Evolutionary conservation across 2,329 filamentous ascomycete species (phyloP).

Genomic region (Nannizziopsis arthrosporioides): DNA sequence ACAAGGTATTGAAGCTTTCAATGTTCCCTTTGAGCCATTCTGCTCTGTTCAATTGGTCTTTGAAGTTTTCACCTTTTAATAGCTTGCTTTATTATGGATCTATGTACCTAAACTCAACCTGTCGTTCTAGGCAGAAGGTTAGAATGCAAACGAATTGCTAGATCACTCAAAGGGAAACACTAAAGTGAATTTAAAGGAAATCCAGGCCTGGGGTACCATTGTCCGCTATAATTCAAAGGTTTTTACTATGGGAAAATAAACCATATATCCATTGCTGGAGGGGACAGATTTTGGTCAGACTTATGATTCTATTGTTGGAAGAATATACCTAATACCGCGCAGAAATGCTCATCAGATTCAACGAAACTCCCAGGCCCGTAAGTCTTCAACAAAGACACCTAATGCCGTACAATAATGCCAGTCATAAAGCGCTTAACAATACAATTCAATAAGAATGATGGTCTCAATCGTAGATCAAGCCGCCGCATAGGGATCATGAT

Average conservation of each 20-base stretch:
- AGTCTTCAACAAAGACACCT: neutral
- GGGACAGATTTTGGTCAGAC: neutral
- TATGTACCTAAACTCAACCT: constrained; percentile 3
- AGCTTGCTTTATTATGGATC: neutral
- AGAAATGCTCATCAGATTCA: constrained; percentile 7
- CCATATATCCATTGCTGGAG: neutral
- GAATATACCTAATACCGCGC: neutral
- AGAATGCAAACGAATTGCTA: constrained; percentile 4
- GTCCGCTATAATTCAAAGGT: too few species aligned
- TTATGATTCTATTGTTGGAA: too few species aligned
- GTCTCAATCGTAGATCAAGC: neutral
- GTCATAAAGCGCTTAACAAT: neutral
- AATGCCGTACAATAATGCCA: too few species aligned
- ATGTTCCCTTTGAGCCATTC: neutral
- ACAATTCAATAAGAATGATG: neutral
- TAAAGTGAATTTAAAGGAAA: too few species aligned
- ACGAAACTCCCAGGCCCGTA: neutral
- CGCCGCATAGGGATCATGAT: neutral
- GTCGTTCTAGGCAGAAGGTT: neutral
- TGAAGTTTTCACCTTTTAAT: constrained; percentile 2
- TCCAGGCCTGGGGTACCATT: too few species aligned
- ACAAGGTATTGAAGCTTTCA: constrained; percentile 18
- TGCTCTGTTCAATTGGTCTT: neutral
- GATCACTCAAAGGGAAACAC: neutral
- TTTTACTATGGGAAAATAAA: too few species aligned